Conservation (phyloP, 768 basidiomycete species). For the Mycena venus region DNA sequence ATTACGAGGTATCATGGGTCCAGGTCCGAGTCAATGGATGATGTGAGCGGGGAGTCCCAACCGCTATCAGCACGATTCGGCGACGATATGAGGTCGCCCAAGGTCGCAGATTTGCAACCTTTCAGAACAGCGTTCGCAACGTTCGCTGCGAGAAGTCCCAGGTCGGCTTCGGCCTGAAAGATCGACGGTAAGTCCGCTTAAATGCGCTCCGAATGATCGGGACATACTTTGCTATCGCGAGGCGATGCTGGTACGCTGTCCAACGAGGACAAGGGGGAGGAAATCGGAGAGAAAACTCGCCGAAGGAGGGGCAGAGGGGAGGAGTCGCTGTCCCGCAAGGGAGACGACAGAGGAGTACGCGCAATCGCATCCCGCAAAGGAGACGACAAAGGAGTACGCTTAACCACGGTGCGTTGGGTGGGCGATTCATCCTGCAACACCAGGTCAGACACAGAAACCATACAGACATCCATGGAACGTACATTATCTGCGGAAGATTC, state of each 20-base stretch:
- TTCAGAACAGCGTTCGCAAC: neutral
- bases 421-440: constrained; percentile 23
- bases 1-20: constrained; percentile 17
- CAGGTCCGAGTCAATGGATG: constrained; percentile 24
- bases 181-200: neutral
- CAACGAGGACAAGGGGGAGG: constrained; percentile 29
- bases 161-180: constrained; percentile 20
- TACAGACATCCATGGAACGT: neutral
- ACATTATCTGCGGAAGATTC: constrained; percentile 17
- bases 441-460: neutral
- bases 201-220: neutral
- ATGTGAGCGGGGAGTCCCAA: constrained; percentile 67
- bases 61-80: constrained; percentile 69
- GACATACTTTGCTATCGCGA: constrained; percentile 23
- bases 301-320: constrained; percentile 29
- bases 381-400: constrained; percentile 21
- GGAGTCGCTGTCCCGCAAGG: constrained; percentile 22
- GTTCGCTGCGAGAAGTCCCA: neutral
- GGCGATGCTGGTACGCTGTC: constrained; percentile 19
- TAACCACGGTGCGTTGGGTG: constrained; percentile 13
- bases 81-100: constrained; percentile 56
- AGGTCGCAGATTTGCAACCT: constrained; percentile 52
- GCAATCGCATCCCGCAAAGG: constrained; percentile 17
- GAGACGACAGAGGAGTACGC: constrained; percentile 24
- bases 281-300: constrained; percentile 2